Evolutionary conservation across 2,329 filamentous ascomycete genomes (phyloP).

Genomic region (Aaosphaeria pasadenensis): DNA sequence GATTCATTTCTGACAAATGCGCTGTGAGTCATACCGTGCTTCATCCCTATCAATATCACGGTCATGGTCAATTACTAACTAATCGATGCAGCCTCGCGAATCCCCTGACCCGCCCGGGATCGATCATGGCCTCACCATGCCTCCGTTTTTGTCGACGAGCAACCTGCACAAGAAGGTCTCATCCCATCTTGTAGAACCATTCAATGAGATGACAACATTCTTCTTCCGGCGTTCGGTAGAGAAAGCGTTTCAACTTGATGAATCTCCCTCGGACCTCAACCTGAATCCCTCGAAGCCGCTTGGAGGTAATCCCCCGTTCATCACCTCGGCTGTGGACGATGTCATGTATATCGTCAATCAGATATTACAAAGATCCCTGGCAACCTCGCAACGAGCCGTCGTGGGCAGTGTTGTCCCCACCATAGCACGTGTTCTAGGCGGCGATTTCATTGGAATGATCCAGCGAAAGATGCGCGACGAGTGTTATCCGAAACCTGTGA

Average conservation of each 20-base stretch:
- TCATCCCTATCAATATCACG: neutral
- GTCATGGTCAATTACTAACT: constrained; percentile 6
- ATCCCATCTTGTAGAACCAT: constrained; percentile 71
- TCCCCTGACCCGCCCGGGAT: constrained; percentile 52
- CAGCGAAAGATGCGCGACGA: constrained; percentile 98
- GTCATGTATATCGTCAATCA: constrained; percentile 99
- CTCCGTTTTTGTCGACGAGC: constrained; percentile 73
- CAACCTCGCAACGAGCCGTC: constrained; percentile 78
- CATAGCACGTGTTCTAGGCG: constrained; percentile 74
- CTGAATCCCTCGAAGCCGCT: constrained; percentile 71
- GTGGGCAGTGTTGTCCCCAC: constrained; percentile 75
- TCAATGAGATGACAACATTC: constrained; percentile 91
- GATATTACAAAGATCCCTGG: constrained; percentile 79
- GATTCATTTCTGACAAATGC: constrained; percentile 85
- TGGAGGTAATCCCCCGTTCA: constrained; percentile 78
- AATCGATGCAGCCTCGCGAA: constrained; percentile 21
- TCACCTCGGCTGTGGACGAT: constrained; percentile 93
- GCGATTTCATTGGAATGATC: constrained; percentile 94
- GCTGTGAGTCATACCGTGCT: constrained; percentile 51
- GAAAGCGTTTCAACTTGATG: constrained; percentile 95
- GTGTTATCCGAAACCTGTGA: constrained; percentile 76
- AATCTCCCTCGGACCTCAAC: constrained; percentile 75
- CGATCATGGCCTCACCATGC: constrained; percentile 60
- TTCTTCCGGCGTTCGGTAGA: constrained; percentile 96
- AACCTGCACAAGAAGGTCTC: constrained; percentile 77